Conservation (phyloP, 1,284 basidiomycete genomes). For the Ustilago bromivora region DNA sequence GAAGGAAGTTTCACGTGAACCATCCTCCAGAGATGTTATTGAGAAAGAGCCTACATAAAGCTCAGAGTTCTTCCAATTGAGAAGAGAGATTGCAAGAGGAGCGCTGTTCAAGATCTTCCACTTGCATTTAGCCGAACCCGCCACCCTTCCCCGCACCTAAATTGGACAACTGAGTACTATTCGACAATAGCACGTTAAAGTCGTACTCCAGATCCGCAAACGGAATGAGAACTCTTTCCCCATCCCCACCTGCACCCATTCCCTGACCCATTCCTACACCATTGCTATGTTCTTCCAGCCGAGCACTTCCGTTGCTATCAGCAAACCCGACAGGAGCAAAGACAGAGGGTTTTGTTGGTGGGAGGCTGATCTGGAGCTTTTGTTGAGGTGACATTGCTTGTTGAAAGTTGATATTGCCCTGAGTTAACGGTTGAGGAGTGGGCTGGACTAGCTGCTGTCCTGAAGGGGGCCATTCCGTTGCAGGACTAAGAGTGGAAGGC, state of each 20-base stretch:
- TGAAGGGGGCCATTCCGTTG: conserved; percentile 6
- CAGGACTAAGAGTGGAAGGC: conserved; percentile 6
- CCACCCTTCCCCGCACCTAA: not conserved
- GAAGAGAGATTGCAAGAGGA: not conserved
- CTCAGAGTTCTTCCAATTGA: too few species aligned
- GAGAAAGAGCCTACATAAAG: too few species aligned
- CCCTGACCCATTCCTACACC: not conserved
- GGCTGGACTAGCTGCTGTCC: not conserved
- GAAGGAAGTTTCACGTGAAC: too few species aligned
- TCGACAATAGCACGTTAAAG: conserved; percentile 27
- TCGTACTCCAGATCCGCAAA: conserved; percentile 26
- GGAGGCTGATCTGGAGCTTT: conserved; percentile 3
- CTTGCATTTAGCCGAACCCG: not conserved
- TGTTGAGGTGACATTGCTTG: not conserved
- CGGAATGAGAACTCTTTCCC: conserved; percentile 1
- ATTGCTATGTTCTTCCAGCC: not conserved
- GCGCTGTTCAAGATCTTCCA: not conserved
- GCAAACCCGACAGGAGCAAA: not conserved
- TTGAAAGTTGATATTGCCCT: not conserved
- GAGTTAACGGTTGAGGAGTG: not conserved
- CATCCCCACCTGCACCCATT: not conserved
- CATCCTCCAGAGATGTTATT: too few species aligned
- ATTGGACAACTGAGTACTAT: conserved; percentile 15
- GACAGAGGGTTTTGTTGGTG: conserved; percentile 13
- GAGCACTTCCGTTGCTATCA: not conserved